Evolutionary conservation across 2,329 filamentous ascomycete species (phyloP), one percentile per base, ranked within the genome.

Genomic region (Aureobasidium leucospermi): DNA sequence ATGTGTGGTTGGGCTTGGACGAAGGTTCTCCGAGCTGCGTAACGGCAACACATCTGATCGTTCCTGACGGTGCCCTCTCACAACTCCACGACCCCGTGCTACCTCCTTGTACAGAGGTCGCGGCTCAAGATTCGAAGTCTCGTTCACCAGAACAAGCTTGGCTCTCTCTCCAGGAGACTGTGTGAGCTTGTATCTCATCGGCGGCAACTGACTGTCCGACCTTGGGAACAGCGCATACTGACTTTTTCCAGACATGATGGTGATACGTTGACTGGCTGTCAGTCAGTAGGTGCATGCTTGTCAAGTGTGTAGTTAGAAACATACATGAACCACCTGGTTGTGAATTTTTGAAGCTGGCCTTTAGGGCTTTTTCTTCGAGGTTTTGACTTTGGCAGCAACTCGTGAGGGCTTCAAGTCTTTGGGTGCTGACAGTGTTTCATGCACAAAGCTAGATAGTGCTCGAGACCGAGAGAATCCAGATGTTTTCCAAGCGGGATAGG

Each of bases 201-300:
- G 55, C 16, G 55, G 55, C 10, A 58, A 10, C 23, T 58, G 55
- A 23, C 43, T 58, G 6, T 58, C 55, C 10, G 55, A 16, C 34
- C 55, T 58, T 9, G 55, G 55, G 32, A 58, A 58, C 28, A 58
- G 34, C 19, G 55, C 32, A 47, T 47, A 58, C 11, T 48, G 43
- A 41, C 43, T n/a, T 19, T 46, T 58, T 19, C 39, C 43, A 31
- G 55, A 47, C 55, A 58, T 58, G 34, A 15, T 16, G 52, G 29
- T 38, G 19, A 38, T 28, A 28, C 13, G 29, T 13, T 16, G n/a
- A 46, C 31, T 43, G 39, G n/a, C 28, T 31, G 23, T 6, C 11
- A n/a, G 51, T 55, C 39, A 55, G 29, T 13, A 32, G 8, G 10
- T 43, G 38, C 28, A 55, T 28, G 23, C 9, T 43, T 23, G 15